These are phyloP conservation scores for Aspergillus viridinutans DNA, from an alignment of 2,329 filamentous ascomycete genomes.

Conservation along the genomic window DNA sequence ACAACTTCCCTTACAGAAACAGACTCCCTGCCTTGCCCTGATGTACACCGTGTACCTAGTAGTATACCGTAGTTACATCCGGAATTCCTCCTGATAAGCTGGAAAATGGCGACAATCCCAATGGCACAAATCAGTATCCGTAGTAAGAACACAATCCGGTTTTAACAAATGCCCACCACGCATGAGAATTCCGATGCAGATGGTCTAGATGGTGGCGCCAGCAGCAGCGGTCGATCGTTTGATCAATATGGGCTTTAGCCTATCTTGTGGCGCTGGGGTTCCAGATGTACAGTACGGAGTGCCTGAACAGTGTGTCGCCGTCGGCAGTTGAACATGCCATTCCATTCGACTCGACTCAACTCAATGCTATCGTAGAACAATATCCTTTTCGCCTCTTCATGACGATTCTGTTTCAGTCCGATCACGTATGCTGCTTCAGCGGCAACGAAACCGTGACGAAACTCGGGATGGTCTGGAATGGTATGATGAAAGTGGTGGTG, in stretches of 20 bases:
- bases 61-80: neutral
- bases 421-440: neutral
- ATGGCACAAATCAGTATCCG: neutral
- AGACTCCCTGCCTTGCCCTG: neutral
- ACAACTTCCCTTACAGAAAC: neutral
- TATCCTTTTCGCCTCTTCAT: neutral
- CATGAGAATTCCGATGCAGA: neutral
- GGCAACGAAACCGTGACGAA: neutral
- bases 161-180: neutral
- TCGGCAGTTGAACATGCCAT: neutral
- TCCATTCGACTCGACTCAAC: neutral
- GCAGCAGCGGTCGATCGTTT: slow-evolving; percentile 6
- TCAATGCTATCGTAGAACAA: no score
- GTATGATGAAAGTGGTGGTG: neutral
- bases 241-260: slow-evolving; percentile 8
- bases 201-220: slow-evolving; percentile 12
- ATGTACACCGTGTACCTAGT: neutral
- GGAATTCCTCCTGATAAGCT: neutral
- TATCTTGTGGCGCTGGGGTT: neutral
- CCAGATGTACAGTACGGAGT: neutral
- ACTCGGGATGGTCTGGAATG: neutral
- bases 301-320: neutral
- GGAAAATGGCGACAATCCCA: neutral
- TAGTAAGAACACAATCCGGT: neutral
- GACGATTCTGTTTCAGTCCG: neutral